These are phyloP conservation scores for Yarrowia porcina DNA, from an alignment of 805 yeast species.

Conservation along the genomic window DNA sequence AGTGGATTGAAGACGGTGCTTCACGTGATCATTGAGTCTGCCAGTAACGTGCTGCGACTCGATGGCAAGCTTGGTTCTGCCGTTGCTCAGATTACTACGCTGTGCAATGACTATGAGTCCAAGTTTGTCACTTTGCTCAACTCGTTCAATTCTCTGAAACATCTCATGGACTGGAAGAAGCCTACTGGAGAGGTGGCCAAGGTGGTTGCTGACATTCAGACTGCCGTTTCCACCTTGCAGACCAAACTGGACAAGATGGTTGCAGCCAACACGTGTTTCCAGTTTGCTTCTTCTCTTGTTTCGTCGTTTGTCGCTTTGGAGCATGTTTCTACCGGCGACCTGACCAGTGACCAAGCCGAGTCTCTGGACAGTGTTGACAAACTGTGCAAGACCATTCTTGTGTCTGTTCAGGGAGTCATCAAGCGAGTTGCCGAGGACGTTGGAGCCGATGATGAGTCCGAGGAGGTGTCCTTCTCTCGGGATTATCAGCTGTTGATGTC, in stretches of 20 bases:
- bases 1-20: background rate
- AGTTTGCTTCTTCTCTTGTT: background rate
- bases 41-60: background rate
- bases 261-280: background rate
- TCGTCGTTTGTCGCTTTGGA: background rate
- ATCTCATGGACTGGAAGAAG: slow-evolving; percentile 15
- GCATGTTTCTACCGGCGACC: background rate
- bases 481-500: background rate
- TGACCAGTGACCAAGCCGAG: background rate
- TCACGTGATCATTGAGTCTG: background rate
- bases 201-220: background rate
- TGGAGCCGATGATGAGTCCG: background rate
- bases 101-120: background rate
- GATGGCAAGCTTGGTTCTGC: background rate
- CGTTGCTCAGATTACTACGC: background rate
- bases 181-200: background rate
- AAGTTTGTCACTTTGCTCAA: background rate
- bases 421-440: slow-evolving; percentile 6
- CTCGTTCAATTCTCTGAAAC: background rate
- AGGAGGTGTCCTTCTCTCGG: background rate
- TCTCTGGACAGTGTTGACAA: background rate
- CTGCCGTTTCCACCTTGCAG: background rate
- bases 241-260: background rate
- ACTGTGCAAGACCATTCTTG: slow-evolving; percentile 13
- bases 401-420: background rate